These are phyloP conservation scores for Primulina eburnea DNA, from an alignment of 257 asterid genomes.

Conservation along the genomic window DNA sequence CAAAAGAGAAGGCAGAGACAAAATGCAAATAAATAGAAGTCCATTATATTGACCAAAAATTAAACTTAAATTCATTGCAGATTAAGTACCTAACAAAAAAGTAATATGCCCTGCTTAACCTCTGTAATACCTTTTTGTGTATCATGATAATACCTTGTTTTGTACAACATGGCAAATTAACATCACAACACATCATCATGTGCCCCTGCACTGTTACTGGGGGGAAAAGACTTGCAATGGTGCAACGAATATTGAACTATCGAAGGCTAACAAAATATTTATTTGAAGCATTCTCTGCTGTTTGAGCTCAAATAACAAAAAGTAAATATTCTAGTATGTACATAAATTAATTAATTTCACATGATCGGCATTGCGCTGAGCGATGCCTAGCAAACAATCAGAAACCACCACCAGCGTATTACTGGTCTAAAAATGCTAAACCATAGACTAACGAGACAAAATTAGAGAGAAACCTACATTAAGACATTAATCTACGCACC, in stretches of 20 bases:
- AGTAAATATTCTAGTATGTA: constrained; percentile 13
- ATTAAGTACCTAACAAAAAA: constrained; percentile 24
- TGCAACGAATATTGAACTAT: constrained; percentile 45
- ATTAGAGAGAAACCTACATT: constrained; percentile 26
- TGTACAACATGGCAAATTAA: constrained; percentile 61
- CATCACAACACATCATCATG: constrained; percentile 61
- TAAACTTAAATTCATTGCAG: constrained; percentile 15
- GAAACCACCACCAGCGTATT: constrained; percentile 32
- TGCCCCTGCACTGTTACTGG: constrained; percentile 63
- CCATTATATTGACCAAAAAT: constrained; percentile 20
- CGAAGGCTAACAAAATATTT: constrained; percentile 24
- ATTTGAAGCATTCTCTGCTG: constrained; percentile 4
- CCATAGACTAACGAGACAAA: constrained; percentile 25
- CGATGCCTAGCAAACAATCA: constrained; percentile 24
- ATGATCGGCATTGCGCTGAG: constrained; percentile 27
- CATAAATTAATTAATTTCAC: constrained; percentile 22
- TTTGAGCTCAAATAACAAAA: constrained; percentile 20
- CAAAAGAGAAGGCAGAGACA: constrained; percentile 36
- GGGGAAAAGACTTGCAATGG: constrained; percentile 35
- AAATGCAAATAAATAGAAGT: constrained; percentile 45
- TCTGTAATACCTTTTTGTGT: constrained; percentile 57
- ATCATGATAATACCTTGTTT: constrained; percentile 45
- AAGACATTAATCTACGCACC: constrained; percentile 37
- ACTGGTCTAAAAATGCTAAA: constrained; percentile 27
- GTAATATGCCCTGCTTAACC: constrained; percentile 40